Conservation (phyloP, 1,139 yeast genomes). For the Kluyveromyces sp. region DNA sequence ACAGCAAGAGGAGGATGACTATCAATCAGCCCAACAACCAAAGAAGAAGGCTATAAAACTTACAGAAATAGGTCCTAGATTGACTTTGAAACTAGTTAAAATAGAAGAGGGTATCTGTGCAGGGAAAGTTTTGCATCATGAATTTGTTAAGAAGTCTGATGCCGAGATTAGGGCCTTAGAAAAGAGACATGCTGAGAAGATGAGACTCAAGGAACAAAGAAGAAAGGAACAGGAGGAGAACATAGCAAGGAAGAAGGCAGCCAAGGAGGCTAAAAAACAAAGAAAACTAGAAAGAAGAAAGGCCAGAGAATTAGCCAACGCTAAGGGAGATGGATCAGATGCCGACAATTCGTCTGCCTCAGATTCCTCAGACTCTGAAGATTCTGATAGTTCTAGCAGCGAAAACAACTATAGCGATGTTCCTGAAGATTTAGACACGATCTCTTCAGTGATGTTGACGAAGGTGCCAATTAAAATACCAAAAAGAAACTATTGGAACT, state of each 20-base stretch:
- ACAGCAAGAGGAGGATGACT: slow-evolving; percentile 7
- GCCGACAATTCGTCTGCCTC: slow-evolving; percentile 18
- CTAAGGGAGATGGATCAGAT: slow-evolving; percentile 12
- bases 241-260: slow-evolving; percentile 67
- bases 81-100: slow-evolving; percentile 67
- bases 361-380: slow-evolving; percentile 11
- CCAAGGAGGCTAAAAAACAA: slow-evolving; percentile 63
- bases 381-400: slow-evolving; percentile 5
- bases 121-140: slow-evolving; percentile 85
- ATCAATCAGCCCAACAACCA: slow-evolving; percentile 13
- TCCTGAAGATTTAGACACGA: slow-evolving; percentile 37
- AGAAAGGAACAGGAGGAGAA: slow-evolving; percentile 73
- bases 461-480: slow-evolving; percentile 8
- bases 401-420: slow-evolving; percentile 31
- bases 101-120: slow-evolving; percentile 86
- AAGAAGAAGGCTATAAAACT: slow-evolving; percentile 85
- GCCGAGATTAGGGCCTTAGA: slow-evolving; percentile 57
- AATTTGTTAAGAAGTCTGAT: slow-evolving; percentile 53
- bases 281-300: slow-evolving; percentile 58
- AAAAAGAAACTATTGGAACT: no score
- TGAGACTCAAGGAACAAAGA: slow-evolving; percentile 60
- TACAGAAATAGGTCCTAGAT: slow-evolving; percentile 90
- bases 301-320: slow-evolving; percentile 30
- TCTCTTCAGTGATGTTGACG: slow-evolving; percentile 35
- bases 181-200: slow-evolving; percentile 55